Conservation (phyloP, 2,329 filamentous ascomycete genomes). For the Berkeleyomyces basicola region DNA sequence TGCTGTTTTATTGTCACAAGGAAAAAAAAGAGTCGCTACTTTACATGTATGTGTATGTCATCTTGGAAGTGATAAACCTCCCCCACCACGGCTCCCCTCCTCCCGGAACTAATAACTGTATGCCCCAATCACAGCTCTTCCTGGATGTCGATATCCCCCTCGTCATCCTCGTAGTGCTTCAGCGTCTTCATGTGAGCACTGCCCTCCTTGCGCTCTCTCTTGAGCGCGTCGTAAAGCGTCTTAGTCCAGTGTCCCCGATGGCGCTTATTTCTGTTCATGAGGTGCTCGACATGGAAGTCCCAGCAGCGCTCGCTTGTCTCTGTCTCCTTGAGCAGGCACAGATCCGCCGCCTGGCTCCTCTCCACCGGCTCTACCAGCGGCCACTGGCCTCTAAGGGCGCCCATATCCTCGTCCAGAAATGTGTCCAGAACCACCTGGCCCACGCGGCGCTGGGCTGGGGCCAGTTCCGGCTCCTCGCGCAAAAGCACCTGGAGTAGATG, state of each 20-base stretch:
- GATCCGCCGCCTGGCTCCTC: conserved; percentile 20
- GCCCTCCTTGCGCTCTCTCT: conserved; percentile 19
- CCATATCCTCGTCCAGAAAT: conserved; percentile 50
- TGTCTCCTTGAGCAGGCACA: conserved; percentile 19
- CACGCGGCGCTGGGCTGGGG: conserved; percentile 34
- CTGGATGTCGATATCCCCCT: conserved; percentile 12
- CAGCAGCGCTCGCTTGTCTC: conserved; percentile 35
- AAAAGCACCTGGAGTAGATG: conserved; percentile 35
- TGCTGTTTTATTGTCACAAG: neutral
- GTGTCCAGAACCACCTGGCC: conserved; percentile 45
- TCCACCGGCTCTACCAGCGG: conserved; percentile 24
- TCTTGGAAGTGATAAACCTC: neutral
- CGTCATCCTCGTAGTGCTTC: conserved; percentile 16
- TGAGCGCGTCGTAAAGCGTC: conserved; percentile 25
- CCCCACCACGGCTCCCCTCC: neutral
- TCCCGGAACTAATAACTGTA: neutral
- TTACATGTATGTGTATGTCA: neutral
- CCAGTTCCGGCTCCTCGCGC: conserved; percentile 24
- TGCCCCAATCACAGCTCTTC: conserved; percentile 4
- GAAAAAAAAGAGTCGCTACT: neutral
- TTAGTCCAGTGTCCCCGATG: conserved; percentile 30
- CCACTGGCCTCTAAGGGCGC: conserved; percentile 41
- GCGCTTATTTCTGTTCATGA: conserved; percentile 23
- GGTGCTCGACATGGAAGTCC: conserved; percentile 34
- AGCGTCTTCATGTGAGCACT: conserved; percentile 14